These are phyloP conservation scores for Rhazya stricta DNA, from an alignment of 257 asterid species.

Conservation along the genomic window DNA sequence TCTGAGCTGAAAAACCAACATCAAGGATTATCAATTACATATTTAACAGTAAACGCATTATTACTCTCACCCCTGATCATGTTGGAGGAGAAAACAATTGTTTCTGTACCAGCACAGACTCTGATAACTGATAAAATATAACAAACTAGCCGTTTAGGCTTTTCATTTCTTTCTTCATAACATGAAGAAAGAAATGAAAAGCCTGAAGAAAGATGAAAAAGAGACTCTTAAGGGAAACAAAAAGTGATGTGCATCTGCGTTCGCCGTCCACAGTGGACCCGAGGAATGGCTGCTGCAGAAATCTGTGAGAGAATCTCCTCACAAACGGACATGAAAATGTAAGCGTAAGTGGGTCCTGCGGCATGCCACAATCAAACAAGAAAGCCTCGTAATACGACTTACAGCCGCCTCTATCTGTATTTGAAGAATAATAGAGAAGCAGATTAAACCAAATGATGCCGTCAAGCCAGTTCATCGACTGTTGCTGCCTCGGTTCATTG, in stretches of 20 bases:
- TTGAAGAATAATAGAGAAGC: not conserved
- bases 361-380: slow-evolving; percentile 3
- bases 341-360: slow-evolving; percentile 10
- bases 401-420: not conserved
- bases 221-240: not conserved
- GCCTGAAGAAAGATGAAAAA: not conserved
- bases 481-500: not conserved
- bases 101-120: too few relatives aligned
- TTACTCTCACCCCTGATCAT: too few relatives aligned
- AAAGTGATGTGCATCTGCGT: not conserved
- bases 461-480: not conserved
- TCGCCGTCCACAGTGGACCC: not conserved
- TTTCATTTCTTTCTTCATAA: too few relatives aligned
- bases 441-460: not conserved
- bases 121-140: too few relatives aligned
- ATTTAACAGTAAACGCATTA: not conserved
- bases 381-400: not conserved
- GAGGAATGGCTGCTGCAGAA: not conserved
- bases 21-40: not conserved
- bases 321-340: slow-evolving; percentile 1
- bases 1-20: slow-evolving; percentile 45
- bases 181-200: not conserved
- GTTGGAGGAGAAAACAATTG: too few relatives aligned
- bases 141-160: not conserved
- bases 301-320: not conserved